These are phyloP conservation scores for Leccinum ochraceum DNA, from an alignment of 768 basidiomycete species.

Conservation along the genomic window DNA sequence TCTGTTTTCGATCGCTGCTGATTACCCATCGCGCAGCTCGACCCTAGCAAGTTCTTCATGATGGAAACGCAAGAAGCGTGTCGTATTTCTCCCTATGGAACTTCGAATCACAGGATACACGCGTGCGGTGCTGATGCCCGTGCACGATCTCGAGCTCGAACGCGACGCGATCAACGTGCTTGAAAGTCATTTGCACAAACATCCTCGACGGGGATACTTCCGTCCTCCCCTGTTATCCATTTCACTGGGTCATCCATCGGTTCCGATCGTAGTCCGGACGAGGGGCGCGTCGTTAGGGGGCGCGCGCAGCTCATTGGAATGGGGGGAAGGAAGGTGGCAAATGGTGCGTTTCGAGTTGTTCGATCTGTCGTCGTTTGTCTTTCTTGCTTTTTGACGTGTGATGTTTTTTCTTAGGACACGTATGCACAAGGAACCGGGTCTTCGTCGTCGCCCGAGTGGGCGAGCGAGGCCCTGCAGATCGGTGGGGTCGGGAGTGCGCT, in stretches of 20 bases:
- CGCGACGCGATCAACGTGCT: constrained; percentile 19
- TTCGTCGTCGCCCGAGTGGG: no score
- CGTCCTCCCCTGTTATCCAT: constrained; percentile 51
- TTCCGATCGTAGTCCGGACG: constrained; percentile 34
- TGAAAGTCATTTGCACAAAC: background rate
- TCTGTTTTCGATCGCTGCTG: background rate
- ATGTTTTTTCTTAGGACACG: no score
- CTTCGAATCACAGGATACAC: constrained; percentile 44
- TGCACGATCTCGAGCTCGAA: constrained; percentile 11
- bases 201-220: constrained; percentile 16
- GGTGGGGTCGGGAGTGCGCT: no score
- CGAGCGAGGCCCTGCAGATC: no score
- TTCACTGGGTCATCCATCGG: constrained; percentile 48
- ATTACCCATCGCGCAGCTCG: constrained; percentile 19
- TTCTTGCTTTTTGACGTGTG: no score
- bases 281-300: constrained; percentile 41
- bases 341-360: no score
- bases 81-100: constrained; percentile 52
- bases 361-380: no score
- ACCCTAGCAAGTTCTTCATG: constrained; percentile 31
- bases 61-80: constrained; percentile 43
- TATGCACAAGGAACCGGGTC: no score
- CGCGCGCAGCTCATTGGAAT: constrained; percentile 46
- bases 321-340: constrained; percentile 44
- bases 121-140: constrained; percentile 23